Conservation (phyloP, 257 asterid genomes). For the Nicotiana obtusifolia region DNA sequence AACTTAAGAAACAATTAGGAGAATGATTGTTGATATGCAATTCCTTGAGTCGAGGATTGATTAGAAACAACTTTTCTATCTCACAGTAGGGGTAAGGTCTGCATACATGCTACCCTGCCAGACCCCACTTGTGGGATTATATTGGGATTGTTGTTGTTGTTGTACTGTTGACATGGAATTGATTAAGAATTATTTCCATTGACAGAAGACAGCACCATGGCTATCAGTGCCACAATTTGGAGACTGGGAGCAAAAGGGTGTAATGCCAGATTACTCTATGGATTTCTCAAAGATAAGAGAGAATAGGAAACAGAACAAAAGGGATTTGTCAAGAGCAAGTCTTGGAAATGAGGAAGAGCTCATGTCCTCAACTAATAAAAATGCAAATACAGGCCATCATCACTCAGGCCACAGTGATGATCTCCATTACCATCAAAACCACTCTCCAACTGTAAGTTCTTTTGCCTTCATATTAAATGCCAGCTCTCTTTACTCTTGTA, state of each 20-base stretch:
- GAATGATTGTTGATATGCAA: neutral
- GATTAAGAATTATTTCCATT: neutral
- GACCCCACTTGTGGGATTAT: too few species aligned
- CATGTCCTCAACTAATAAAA: conserved; percentile 38
- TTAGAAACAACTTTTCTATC: neutral
- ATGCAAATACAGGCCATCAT: conserved; percentile 19
- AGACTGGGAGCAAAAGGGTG: conserved; percentile 90
- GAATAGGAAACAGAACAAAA: conserved; percentile 83
- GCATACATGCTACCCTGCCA: too few species aligned
- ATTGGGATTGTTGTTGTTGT: too few species aligned
- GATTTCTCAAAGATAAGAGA: conserved; percentile 84
- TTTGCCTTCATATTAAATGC: too few species aligned
- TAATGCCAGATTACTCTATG: conserved; percentile 74
- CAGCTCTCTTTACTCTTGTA: neutral
- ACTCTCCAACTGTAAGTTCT: conserved; percentile 60
- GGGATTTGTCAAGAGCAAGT: conserved; percentile 80
- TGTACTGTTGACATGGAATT: neutral
- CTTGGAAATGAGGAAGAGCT: conserved; percentile 87
- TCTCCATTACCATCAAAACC: conserved; percentile 31
- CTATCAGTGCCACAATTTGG: conserved; percentile 93
- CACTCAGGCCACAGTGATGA: conserved; percentile 29
- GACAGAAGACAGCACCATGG: conserved; percentile 64
- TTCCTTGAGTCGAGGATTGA: too few species aligned
- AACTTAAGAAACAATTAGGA: neutral
- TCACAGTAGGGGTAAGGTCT: too few species aligned